Evolutionary conservation across 805 yeast species (phyloP), one percentile per base, ranked within the genome.

Genomic region (Lachancea quebecensis): DNA sequence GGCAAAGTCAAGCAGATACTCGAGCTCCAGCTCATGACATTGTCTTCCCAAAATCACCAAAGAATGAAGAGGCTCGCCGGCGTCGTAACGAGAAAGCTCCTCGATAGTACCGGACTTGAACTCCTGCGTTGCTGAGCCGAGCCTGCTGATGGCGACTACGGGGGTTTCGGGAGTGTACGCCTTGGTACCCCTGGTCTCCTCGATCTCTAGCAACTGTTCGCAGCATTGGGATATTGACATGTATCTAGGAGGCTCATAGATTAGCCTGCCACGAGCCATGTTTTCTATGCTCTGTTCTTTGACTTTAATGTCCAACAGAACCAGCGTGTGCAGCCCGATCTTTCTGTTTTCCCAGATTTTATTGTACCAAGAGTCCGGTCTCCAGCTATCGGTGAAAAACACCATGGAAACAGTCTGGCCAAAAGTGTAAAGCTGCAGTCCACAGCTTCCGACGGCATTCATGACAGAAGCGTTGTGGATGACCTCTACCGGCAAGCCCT

Each of bases 391-490:
- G 25, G 96, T 90, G 73, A 93, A 91, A 63, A 93, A 93, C 2
- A 93, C 98, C 63, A 93, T 72, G 1, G 96, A 88, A n/a, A 91
- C 91, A 10, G 98, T 89, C 69, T 93, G 98, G 9, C 99, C 99
- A 67, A 90, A 91, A 56, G 84, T 89, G 67, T 91, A 91, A 48
- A 91, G 72, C 66, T 91, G 99, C 53, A 93, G 74, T 17, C 99
- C 99, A 70, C 97, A 89, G 1, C 97, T 95, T 15, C 99, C 99
- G 21, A 91, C 95, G 0, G 98, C 99, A 62, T 91, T 91, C 96
- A 93, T 89, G 10, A 91, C 93, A 14, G 96, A 85, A 1, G 99
- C 99, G 65, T 91, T 91, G 69, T 91, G 99, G 49, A 91, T 79
- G 34, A 85, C 76, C 60, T 86, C 95, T 37, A 85, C 86, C 41